A percentile compares a stretch with the other conserved stretches of the same genome.
These are phyloP conservation scores for Aspergillus clavatus DNA, from an alignment of 2,329 filamentous ascomycete genomes.

Conservation along the genomic window DNA sequence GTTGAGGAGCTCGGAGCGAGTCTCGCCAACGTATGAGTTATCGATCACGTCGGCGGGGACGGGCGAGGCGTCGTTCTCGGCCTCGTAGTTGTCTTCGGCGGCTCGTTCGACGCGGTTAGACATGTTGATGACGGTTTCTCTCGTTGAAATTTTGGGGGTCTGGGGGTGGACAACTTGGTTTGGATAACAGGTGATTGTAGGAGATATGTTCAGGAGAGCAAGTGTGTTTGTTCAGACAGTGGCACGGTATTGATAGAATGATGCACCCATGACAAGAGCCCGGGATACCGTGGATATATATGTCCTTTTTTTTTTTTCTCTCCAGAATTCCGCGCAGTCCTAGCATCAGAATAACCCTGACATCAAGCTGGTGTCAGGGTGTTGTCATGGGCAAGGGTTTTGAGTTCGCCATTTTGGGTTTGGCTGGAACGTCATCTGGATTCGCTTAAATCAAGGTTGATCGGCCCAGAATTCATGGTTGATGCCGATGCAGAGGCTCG, in stretches of 20 bases:
- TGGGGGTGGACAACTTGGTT: no score
- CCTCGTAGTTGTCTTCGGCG: constrained; percentile 27
- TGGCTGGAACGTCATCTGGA: neutral
- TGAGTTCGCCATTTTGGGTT: neutral
- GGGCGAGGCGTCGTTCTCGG: constrained; percentile 24
- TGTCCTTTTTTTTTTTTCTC: no score
- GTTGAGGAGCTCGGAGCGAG: constrained; percentile 9
- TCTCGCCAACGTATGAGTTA: constrained; percentile 22
- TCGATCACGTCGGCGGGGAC: constrained; percentile 18
- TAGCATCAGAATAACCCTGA: constrained; percentile 13
- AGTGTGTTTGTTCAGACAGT: neutral
- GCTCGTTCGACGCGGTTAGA: constrained; percentile 20
- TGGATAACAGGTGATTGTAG: no score
- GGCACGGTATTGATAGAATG: neutral
- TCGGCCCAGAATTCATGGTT: no score
- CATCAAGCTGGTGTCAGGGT: constrained; percentile 6
- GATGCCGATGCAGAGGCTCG: no score
- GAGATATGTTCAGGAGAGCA: neutral
- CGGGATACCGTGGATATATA: constrained; percentile 3
- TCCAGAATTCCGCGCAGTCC: neutral
- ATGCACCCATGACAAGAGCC: neutral
- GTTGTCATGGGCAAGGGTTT: neutral
- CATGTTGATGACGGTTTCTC: constrained; percentile 13
- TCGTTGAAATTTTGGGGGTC: neutral
- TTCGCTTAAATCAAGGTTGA: no score